Percentiles rank a stretch among this genome's conserved stretches.
These are phyloP conservation scores for Lachnellula arida DNA, from an alignment of 2,329 filamentous ascomycete species.

Conservation along the genomic window DNA sequence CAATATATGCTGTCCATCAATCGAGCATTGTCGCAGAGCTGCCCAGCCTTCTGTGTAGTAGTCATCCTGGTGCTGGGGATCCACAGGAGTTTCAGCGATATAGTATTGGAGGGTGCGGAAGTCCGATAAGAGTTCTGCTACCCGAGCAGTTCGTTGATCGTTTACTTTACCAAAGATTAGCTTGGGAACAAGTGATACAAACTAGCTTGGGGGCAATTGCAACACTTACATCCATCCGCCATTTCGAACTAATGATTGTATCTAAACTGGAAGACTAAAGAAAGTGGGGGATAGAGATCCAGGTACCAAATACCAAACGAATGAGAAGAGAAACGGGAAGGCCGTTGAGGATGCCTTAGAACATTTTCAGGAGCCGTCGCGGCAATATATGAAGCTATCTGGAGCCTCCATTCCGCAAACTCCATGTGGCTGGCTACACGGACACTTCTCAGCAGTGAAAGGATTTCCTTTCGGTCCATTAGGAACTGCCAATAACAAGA, in stretches of 20 bases:
- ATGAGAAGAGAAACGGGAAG: slow-evolving; percentile 14
- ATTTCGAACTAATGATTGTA: slow-evolving; percentile 15
- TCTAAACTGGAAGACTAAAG: slow-evolving; percentile 7
- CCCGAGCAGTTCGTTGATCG: slow-evolving; percentile 52
- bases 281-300: slow-evolving; percentile 9
- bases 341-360: slow-evolving; percentile 17
- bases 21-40: slow-evolving; percentile 54
- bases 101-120: slow-evolving; percentile 59
- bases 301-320: slow-evolving; percentile 9
- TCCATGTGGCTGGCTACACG: slow-evolving; percentile 26
- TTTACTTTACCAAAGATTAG: slow-evolving; percentile 44
- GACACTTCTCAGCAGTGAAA: slow-evolving; percentile 21
- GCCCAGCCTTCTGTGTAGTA: slow-evolving; percentile 62
- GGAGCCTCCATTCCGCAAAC: slow-evolving; percentile 4
- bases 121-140: slow-evolving; percentile 58
- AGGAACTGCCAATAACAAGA: slow-evolving; percentile 10
- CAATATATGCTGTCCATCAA: slow-evolving; percentile 61
- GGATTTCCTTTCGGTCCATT: slow-evolving; percentile 1
- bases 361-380: slow-evolving; percentile 10
- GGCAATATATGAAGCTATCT: slow-evolving; percentile 23
- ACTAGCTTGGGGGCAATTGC: slow-evolving; percentile 1
- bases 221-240: slow-evolving; percentile 32
- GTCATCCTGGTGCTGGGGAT: slow-evolving; percentile 52
- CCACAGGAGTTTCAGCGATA: slow-evolving; percentile 52
- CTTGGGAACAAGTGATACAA: background rate